A percentile compares a stretch with the other conserved stretches of the same genome.
Evolutionary conservation across 2,329 filamentous ascomycete genomes (phyloP).

Genomic region (Neurospora crassa): DNA sequence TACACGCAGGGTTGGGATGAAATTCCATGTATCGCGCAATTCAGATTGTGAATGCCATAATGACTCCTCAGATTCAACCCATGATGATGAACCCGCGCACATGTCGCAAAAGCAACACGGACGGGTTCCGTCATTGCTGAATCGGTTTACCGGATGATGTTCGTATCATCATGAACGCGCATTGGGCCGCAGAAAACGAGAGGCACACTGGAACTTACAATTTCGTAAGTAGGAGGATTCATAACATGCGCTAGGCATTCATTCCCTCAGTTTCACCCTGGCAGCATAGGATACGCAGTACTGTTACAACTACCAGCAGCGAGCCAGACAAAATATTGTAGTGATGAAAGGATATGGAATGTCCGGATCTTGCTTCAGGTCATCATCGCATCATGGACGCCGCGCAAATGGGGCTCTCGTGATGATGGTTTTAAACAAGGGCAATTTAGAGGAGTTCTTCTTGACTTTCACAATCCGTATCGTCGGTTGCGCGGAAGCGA

Average conservation of each 20-base stretch:
- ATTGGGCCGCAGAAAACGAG: constrained; percentile 1
- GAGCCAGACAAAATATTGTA: not conserved
- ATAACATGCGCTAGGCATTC: not conserved
- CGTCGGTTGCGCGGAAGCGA: constrained; percentile 32
- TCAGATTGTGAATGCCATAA: constrained; percentile 7
- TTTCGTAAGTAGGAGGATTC: not conserved
- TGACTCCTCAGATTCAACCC: constrained; percentile 15
- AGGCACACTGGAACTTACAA: constrained; percentile 8
- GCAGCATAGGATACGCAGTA: not conserved
- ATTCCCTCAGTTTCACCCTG: not conserved
- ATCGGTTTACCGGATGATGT: constrained; percentile 21
- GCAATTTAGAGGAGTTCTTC: constrained; percentile 39
- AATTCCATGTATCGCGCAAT: not conserved
- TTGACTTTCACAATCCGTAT: constrained; percentile 45
- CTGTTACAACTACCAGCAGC: constrained; percentile 8
- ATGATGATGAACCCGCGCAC: constrained; percentile 2
- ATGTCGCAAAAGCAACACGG: not conserved
- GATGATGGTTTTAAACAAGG: constrained; percentile 60
- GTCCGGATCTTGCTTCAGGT: constrained; percentile 54
- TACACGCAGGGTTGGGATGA: not conserved
- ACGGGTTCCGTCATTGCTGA: constrained; percentile 14
- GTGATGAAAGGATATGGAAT: constrained; percentile 23
- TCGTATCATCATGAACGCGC: constrained; percentile 17
- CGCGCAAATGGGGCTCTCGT: constrained; percentile 54
- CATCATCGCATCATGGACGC: constrained; percentile 59